These are phyloP conservation scores for Stephanodiscus triporus DNA, from an alignment of 108 stramenopile genomes.

Conservation along the genomic window DNA sequence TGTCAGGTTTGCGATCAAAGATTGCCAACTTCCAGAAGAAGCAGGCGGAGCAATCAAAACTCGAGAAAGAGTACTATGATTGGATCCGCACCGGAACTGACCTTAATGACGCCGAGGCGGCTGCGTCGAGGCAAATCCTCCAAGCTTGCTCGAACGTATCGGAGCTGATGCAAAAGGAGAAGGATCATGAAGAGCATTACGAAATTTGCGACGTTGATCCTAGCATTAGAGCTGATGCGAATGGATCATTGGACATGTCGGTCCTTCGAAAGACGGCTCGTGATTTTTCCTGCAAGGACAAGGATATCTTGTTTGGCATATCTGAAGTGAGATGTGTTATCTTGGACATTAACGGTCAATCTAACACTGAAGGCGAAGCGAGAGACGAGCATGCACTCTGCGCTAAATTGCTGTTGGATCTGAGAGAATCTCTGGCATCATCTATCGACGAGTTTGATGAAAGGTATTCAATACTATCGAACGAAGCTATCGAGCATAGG, in stretches of 20 bases:
- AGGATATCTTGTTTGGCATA: slow-evolving; percentile 4
- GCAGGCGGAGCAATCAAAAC: slow-evolving; percentile 6
- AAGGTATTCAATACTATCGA: neutral
- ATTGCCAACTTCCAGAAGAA: slow-evolving; percentile 11
- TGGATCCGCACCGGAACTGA: slow-evolving; percentile 17
- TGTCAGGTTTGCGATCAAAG: slow-evolving; percentile 4
- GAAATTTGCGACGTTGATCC: neutral
- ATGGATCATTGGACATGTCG: neutral
- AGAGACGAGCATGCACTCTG: slow-evolving; percentile 8
- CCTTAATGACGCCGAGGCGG: slow-evolving; percentile 11
- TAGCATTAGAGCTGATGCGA: neutral
- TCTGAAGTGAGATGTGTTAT: neutral
- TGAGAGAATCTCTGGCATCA: slow-evolving; percentile 11
- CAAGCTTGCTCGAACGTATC: slow-evolving; percentile 1
- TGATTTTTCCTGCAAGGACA: neutral
- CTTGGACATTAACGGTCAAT: neutral
- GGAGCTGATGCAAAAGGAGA: slow-evolving; percentile 12
- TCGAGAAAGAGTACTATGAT: slow-evolving; percentile 8
- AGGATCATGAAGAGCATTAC: neutral
- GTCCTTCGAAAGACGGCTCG: neutral
- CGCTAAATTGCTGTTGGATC: slow-evolving; percentile 19
- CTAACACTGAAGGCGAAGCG: neutral
- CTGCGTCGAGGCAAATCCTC: slow-evolving; percentile 14
- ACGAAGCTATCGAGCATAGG: slow-evolving; percentile 2
- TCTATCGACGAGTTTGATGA: slow-evolving; percentile 12